phyloP scores from a whole-genome alignment of 352 stramenopile genomes.

The Thalassiosira oceanica region DNA sequence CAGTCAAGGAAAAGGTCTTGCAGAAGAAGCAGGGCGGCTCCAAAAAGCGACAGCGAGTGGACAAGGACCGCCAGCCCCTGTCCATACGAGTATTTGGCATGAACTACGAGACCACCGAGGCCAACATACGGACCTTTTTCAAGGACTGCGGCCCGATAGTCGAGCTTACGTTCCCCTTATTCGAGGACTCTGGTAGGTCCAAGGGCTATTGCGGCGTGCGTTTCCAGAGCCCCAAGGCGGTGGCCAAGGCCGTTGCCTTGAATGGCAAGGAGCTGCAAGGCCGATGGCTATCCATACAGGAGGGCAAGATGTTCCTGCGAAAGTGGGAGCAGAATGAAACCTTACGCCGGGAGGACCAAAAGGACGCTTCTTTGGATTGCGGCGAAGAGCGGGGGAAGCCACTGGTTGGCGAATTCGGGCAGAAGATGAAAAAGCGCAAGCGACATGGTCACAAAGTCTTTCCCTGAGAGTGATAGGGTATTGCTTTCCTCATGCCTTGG shows the following conservation, averaged over 20 bases:
- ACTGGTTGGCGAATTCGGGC: conserved; percentile 50
- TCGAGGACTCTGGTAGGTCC: conserved; percentile 68
- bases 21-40: conserved; percentile 46
- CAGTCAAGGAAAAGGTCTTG: conserved; percentile 37
- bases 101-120: conserved; percentile 68
- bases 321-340: conserved; percentile 55
- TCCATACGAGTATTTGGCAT: conserved; percentile 73
- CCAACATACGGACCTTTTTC: conserved; percentile 63
- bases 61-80: conserved; percentile 58
- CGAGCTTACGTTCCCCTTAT: conserved; percentile 66
- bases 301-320: conserved; percentile 69
- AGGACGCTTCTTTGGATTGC: conserved; percentile 8
- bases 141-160: conserved; percentile 58
- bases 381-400: conserved; percentile 3
- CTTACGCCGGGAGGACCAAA: conserved; percentile 20
- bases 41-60: conserved; percentile 4
- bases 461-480: too few species aligned
- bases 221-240: conserved; percentile 69
- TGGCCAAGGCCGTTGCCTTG: conserved; percentile 57
- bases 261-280: conserved; percentile 59
- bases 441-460: conserved; percentile 48
- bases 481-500: too few species aligned
- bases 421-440: conserved; percentile 60
- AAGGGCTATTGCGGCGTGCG: conserved; percentile 77
- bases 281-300: conserved; percentile 62